A percentile compares a stretch with the other conserved stretches of the same genome.
Evolutionary conservation across 2,329 filamentous ascomycete genomes (phyloP).

Genomic region (Cordyceps farinosa): DNA sequence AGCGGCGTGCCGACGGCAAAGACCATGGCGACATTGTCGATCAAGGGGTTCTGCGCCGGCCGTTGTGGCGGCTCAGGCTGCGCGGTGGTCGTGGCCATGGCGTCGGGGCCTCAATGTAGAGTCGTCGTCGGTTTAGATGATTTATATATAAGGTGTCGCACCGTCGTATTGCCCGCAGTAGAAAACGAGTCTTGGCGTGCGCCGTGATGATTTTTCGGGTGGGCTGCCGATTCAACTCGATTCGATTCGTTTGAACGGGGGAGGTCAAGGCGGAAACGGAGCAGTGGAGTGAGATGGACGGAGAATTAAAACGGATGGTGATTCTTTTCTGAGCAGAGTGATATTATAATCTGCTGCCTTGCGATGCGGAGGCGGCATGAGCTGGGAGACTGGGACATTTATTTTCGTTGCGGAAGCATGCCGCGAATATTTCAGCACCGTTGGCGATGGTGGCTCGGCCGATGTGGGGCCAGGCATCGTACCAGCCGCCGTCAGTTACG

Average conservation of each 20-base stretch:
- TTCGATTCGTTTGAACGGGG: not conserved
- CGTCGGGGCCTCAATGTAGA: not conserved
- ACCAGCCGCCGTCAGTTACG: not conserved
- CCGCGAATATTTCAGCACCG: not conserved
- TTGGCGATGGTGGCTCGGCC: not conserved
- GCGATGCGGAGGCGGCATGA: not conserved
- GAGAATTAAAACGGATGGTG: not conserved
- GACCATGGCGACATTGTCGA: conserved; percentile 48
- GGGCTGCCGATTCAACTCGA: not conserved
- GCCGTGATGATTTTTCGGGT: not conserved
- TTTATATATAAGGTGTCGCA: not conserved
- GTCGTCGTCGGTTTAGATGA: not conserved
- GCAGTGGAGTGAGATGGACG: not conserved
- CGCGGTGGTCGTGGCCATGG: conserved; percentile 10
- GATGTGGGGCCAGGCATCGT: not conserved
- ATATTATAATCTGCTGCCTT: not conserved
- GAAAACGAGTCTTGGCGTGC: not conserved
- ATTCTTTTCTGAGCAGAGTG: too few species aligned
- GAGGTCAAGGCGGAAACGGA: not conserved
- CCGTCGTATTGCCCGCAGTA: not conserved
- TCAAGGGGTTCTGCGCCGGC: conserved; percentile 33
- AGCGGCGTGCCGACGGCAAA: conserved; percentile 46
- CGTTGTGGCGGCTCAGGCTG: conserved; percentile 19
- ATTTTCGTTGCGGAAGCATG: not conserved
- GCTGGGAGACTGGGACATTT: not conserved